phyloP scores from a whole-genome alignment of 2,329 filamentous ascomycete species.

The Neofusicoccum sp. region DNA sequence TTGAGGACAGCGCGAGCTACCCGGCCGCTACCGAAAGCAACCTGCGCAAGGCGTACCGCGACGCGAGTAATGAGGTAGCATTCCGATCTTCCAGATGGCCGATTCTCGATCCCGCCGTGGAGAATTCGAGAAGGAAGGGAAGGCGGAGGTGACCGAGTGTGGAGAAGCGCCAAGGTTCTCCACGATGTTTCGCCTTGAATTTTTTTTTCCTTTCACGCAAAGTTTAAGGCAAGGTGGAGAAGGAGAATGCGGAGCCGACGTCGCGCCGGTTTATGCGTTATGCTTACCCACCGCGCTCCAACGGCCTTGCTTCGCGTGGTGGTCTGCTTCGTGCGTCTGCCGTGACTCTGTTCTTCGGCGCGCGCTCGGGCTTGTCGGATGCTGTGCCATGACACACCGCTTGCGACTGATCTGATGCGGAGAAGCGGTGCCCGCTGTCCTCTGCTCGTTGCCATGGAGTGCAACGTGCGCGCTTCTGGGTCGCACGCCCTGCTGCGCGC shows the following conservation, averaged over 20 bases:
- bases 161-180: slow-evolving; percentile 7
- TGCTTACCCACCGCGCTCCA: not conserved
- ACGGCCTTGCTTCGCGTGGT: slow-evolving; percentile 12
- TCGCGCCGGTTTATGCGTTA: not conserved
- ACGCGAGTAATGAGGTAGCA: not conserved
- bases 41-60: not conserved
- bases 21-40: not conserved
- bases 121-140: not conserved
- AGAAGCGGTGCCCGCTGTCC: not conserved
- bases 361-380: not conserved
- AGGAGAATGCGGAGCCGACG: not conserved
- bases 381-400: slow-evolving; percentile 6
- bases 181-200: not conserved
- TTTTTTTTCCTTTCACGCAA: not conserved
- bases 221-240: not conserved
- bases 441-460: not conserved
- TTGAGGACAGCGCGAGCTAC: not conserved
- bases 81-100: not conserved
- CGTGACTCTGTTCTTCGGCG: not conserved
- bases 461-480: not conserved
- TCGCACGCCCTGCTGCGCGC: not conserved
- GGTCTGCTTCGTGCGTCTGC: not conserved
- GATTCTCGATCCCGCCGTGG: slow-evolving; percentile 2
- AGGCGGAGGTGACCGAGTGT: not conserved
- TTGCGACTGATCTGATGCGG: not conserved